These are phyloP conservation scores for Jacaranda mimosifolia DNA, from an alignment of 257 asterid species.

Conservation along the genomic window DNA sequence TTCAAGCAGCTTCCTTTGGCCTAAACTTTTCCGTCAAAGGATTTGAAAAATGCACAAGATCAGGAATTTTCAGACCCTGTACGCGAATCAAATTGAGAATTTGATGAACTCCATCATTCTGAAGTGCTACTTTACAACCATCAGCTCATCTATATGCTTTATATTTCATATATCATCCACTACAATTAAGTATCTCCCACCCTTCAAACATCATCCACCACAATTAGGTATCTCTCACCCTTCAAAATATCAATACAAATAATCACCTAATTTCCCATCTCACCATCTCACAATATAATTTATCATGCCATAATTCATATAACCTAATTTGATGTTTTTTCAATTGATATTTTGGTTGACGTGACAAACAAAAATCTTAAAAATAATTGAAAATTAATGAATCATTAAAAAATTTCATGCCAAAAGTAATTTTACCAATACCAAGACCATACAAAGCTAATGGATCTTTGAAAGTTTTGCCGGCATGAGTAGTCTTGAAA, in stretches of 20 bases:
- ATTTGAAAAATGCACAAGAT: no score
- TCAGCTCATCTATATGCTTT: no score
- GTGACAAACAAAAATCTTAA: not conserved
- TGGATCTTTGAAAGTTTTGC: no score
- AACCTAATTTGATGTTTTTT: not conserved
- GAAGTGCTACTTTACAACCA: no score
- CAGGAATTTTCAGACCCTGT: no score
- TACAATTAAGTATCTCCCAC: slow-evolving; percentile 8
- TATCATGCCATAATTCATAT: not conserved
- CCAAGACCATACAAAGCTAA: no score
- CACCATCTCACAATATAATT: not conserved
- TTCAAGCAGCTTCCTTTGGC: no score
- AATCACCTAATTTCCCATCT: not conserved
- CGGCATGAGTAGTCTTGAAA: no score
- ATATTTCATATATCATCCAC: no score
- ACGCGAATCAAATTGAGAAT: no score
- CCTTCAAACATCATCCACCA: not conserved
- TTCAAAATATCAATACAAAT: not conserved
- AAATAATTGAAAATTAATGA: not conserved
- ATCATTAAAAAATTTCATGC: not conserved
- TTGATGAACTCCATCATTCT: no score
- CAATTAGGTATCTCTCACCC: slow-evolving; percentile 18
- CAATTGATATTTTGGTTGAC: not conserved
- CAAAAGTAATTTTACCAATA: not conserved
- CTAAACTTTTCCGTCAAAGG: no score